Conservation (phyloP, 2,329 filamentous ascomycete species). For the Colletotrichum orchidophilum region DNA sequence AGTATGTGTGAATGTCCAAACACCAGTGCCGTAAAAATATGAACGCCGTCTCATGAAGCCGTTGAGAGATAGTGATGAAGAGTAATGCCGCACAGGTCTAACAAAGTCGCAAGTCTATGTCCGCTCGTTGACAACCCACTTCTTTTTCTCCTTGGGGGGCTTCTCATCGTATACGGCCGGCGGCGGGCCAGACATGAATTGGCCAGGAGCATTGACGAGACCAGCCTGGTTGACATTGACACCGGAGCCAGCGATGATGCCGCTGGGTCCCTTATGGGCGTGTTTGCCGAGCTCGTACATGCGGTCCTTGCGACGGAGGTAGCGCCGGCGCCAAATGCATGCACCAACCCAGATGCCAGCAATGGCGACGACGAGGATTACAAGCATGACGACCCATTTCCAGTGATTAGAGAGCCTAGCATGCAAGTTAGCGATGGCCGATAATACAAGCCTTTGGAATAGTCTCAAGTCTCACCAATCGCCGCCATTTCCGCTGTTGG, state of each 20-base stretch:
- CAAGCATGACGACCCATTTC: conserved; percentile 85
- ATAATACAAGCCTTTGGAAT: neutral
- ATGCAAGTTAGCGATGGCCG: neutral
- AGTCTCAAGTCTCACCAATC: conserved; percentile 54
- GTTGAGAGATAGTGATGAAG: conserved; percentile 13
- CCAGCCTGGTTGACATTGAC: conserved; percentile 36
- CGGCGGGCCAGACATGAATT: conserved; percentile 44
- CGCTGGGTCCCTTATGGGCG: conserved; percentile 42
- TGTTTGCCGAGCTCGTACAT: conserved; percentile 60
- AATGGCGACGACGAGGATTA: conserved; percentile 77
- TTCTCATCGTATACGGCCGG: conserved; percentile 47
- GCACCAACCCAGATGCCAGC: conserved; percentile 72
- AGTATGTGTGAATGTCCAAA: conserved; percentile 23
- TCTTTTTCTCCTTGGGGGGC: conserved; percentile 54
- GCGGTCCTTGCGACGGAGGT: conserved; percentile 75
- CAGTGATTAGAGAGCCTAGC: conserved; percentile 75
- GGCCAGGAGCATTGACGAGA: conserved; percentile 40
- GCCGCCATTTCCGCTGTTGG: conserved; percentile 44
- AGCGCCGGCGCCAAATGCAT: conserved; percentile 77
- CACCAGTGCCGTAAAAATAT: conserved; percentile 24
- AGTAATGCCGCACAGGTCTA: neutral
- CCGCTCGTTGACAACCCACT: conserved; percentile 55
- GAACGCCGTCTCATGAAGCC: conserved; percentile 32
- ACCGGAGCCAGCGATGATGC: conserved; percentile 44
- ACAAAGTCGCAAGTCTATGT: conserved; percentile 42